Evolutionary conservation across 2,329 filamentous ascomycete genomes (phyloP).

Genomic region (Hortaea sp.): DNA sequence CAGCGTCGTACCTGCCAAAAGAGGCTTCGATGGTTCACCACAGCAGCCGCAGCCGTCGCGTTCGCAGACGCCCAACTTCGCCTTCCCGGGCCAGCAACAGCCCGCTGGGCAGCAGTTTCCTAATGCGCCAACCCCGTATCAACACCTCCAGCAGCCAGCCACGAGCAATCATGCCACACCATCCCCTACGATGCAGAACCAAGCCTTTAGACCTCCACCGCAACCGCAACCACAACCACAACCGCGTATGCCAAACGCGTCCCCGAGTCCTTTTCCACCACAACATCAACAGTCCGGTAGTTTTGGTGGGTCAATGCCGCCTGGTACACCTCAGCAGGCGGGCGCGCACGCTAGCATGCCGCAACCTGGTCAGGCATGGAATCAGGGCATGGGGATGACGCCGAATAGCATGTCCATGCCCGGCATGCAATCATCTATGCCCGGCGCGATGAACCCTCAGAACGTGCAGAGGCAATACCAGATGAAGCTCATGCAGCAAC

Average conservation of each 20-base stretch:
- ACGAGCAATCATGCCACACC: constrained; percentile 77
- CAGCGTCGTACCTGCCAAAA: constrained; percentile 80
- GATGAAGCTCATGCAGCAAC: constrained; percentile 71
- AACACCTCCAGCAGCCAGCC: constrained; percentile 59
- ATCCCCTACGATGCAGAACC: constrained; percentile 83
- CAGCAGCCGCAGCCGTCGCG: constrained; percentile 71
- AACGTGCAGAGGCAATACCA: constrained; percentile 74
- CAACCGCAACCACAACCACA: constrained; percentile 14
- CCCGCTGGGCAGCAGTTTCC: constrained; percentile 44
- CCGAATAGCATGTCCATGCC: constrained; percentile 10
- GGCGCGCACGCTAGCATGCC: constrained; percentile 1
- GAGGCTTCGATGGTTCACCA: constrained; percentile 81
- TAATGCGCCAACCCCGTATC: constrained; percentile 60
- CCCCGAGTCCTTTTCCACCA: constrained; percentile 67
- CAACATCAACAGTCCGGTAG: constrained; percentile 11
- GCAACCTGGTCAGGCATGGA: constrained; percentile 12
- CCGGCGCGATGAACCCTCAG: constrained; percentile 31
- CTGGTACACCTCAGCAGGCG: constrained; percentile 9
- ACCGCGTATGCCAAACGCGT: constrained; percentile 69
- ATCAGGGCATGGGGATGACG: constrained; percentile 15
- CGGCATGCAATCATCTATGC: constrained; percentile 34
- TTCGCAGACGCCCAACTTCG: constrained; percentile 65
- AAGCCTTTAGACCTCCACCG: constrained; percentile 53
- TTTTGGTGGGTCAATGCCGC: constrained; percentile 35
- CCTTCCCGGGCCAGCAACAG: constrained; percentile 58